Base-by-base conservation (phyloP, 805 yeast species). In the Candida pini region DNA sequence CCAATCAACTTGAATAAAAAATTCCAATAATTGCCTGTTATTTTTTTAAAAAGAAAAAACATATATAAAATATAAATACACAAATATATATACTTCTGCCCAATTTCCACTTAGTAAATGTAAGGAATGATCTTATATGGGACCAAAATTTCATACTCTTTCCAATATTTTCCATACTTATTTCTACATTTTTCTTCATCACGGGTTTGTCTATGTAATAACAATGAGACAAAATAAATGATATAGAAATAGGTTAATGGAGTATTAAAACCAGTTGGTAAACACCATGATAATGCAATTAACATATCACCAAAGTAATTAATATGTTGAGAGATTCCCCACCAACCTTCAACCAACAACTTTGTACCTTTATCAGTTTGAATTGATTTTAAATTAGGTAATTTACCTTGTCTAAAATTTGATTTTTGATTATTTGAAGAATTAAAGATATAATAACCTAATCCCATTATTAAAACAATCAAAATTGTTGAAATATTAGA, bases 281-380 rank as follows among this genome's bases (percentile, higher is more conserved):
- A 66, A 58, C 96, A 87, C 95, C 96, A 90, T 29, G 94, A 77
- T 66, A 84, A 69, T 0, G 96, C 86, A 52, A 88, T 79, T 27
- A 92, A 56, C 89, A 96, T 87, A 63, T 92, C 98, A 28, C 98
- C 98, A 39, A 89, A 71, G 60, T 92, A 92, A 56, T 92, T 92
- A 54, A 86, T 87, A 58, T 92, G 98, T 47, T 95, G 95, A 6
- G 95, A 78, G 14, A 68, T 58, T 2, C 82, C 83, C 98, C 98
- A 92, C 98, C 97, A 92, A 3, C 97, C 96, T 51, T 87, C 92
- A 35, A 78, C 73, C 29, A 92, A 63, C 44, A 92, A 69, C 52
- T 76, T 83, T 18, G 95, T 81, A 1, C 95, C 95, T 12, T 82
- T 75, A 20, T 71, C 65, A 0, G 97, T 81, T 43, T 73, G 64